Evolutionary conservation across 2,329 filamentous ascomycete species (phyloP).

Genomic region (Botrytis squamosa): DNA sequence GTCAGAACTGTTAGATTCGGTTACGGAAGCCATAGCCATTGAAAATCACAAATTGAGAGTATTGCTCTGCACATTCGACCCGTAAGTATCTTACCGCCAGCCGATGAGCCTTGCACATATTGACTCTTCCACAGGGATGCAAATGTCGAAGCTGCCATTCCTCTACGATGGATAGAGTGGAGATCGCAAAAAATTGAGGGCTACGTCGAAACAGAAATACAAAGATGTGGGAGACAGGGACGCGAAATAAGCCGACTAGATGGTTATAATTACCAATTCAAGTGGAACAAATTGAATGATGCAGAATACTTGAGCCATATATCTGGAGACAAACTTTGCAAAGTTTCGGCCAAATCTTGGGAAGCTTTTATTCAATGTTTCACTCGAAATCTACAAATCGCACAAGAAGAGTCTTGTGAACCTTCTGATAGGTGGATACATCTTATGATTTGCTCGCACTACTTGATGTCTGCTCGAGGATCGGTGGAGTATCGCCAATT

Average conservation of each 20-base stretch:
- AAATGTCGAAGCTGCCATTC: not conserved
- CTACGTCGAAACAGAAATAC: constrained; percentile 15
- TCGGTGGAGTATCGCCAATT: constrained; percentile 9
- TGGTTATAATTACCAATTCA: constrained; percentile 2
- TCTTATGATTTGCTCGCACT: constrained; percentile 18
- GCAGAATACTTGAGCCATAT: constrained; percentile 2
- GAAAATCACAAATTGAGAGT: constrained; percentile 17
- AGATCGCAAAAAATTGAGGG: not conserved
- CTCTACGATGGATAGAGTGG: not conserved
- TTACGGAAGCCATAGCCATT: not conserved
- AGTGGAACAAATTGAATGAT: constrained; percentile 12
- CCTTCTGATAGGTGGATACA: constrained; percentile 12
- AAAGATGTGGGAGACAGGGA: constrained; percentile 11
- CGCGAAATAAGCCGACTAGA: not conserved
- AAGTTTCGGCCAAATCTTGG: not conserved
- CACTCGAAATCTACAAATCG: constrained; percentile 2
- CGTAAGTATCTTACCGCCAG: not conserved
- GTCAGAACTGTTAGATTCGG: no score
- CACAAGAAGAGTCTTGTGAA: not conserved
- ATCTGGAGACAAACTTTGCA: not conserved
- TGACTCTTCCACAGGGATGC: not conserved
- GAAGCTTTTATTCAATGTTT: constrained; percentile 12
- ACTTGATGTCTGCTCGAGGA: constrained; percentile 6
- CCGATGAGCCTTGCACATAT: not conserved
- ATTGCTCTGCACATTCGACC: constrained; percentile 12